Base-by-base conservation (phyloP, 2,329 filamentous ascomycete species). In the Onygenales sp. region DNA sequence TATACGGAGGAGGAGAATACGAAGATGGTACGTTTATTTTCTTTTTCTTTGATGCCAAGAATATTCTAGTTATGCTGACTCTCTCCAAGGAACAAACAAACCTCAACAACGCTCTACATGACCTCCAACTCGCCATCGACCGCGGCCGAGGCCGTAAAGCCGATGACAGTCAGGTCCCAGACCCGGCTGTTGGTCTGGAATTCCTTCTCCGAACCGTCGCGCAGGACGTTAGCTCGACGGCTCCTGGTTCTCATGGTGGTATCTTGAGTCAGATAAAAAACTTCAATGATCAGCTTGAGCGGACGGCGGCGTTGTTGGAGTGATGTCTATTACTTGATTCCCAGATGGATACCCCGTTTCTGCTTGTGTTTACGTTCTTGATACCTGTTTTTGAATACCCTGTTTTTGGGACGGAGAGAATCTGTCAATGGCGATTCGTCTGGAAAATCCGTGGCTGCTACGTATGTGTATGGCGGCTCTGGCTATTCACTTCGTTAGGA, bases 261-360 rank as follows among this genome's bases (percentile, higher is more conserved):
- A 58, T 74, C 6, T 57, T 75, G 49, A 62, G 67, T 45, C 70
- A 68, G 53, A 66, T 75, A 34, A 68, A 64, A 49, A 57, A 59
- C 2, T 74, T 75, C 57, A 75, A 75, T 58, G 64, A 64, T 32
- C 68, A 71, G 57, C 63, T 75, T 17, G 72, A 75, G 56, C 39
- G 53, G 6, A 46, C 50, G 21, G 50, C 42, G n/a, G 42, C 42
- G n/a, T 32, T 52, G 42, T 27, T 52, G 42, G 50, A 46, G 33
- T 32, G 36, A 44, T 14, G 14, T 14, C 21, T 44, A 9, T 44
- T 44, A 17, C 14, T 44, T 44, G 36, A 39, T 9, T 9, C 2
- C 36, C 13, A n/a, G 36, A 10, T 9, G 36, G 9, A 39, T 39
- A 39, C 36, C 21, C 21, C 21, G 21, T 27, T 27, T 27, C 21